Base-by-base conservation (phyloP, 495 filamentous ascomycete species). In the Glarea lozoyensis region DNA sequence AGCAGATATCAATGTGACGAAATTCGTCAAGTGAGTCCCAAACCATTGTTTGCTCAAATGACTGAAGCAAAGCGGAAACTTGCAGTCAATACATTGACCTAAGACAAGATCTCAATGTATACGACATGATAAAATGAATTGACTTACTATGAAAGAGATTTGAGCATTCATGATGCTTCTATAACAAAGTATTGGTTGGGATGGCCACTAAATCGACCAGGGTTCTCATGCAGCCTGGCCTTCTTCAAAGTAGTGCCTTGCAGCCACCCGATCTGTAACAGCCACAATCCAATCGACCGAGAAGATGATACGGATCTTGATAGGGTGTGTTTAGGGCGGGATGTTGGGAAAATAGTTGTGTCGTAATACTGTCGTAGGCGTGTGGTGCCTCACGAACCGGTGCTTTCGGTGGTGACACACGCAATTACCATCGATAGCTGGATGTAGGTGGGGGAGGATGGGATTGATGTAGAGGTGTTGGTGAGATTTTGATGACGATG, bases 131-230 rank as follows among this genome's bases (percentile, higher is more conserved):
- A 12, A 37, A 43, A 36, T n/a, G 21, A 4, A 19, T 34, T 16
- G 17, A 60, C 67, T 65, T 61, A 75, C 72, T 43, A 76, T 62
- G 54, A 76, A 76, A 33, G 69, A 68, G 48, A 76, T 69, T 56
- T 73, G 67, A 41, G 70, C 68, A 51, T 67, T 72, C 70, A 75
- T 74, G 34, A 51, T 67, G 54, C 42, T 32, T 41, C 17, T 39
- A 18, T 37, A 22, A 34, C 23, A 37, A 48, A 42, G 42, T 44
- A 50, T 49, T 41, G 48, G 48, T 20, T 45, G 32, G 30, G 43
- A 45, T 49, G 44, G 44, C 22, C 5, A 17, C 5, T 23, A 41
- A 17, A n/a, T 13, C 15, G 32, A 45, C 40, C 25, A 49, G 52
- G 52, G 41, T 48, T 29, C n/a, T 24, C 41, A 56, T 56, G 53